phyloP scores from a whole-genome alignment of 768 basidiomycete genomes.

The Pleurotus giganteus region DNA sequence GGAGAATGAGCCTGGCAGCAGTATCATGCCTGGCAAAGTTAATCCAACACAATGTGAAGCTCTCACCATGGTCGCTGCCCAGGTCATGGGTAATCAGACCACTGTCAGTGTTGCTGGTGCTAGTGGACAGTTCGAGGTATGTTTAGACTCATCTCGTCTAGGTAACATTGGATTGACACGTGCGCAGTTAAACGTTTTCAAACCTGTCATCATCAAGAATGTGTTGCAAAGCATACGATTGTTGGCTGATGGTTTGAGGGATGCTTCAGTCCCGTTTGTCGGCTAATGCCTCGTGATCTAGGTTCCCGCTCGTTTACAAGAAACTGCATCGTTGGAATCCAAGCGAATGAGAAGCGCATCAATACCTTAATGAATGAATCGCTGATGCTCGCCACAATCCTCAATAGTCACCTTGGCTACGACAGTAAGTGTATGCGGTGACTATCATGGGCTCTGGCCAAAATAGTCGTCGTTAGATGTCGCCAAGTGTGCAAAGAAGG shows the following conservation, averaged over 20 bases:
- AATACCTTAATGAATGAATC: constrained; percentile 88
- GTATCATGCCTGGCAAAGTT: constrained; percentile 99
- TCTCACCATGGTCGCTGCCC: constrained; percentile 96
- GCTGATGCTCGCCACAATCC: constrained; percentile 95
- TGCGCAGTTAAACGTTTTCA: constrained; percentile 94
- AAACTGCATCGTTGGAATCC: constrained; percentile 94
- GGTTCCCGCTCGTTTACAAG: constrained; percentile 92
- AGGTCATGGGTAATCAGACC: constrained; percentile 98
- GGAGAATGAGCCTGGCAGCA: constrained; percentile 98
- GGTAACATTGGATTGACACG: neutral
- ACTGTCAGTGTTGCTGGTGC: constrained; percentile 89
- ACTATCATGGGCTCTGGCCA: neutral
- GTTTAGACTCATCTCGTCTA: constrained; percentile 14
- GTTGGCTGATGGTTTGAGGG: constrained; percentile 75
- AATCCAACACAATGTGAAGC: constrained; percentile 99
- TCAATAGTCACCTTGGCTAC: constrained; percentile 95
- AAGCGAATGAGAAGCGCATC: constrained; percentile 95
- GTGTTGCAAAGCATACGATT: constrained; percentile 94
- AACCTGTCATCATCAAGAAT: constrained; percentile 98
- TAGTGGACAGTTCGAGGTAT: constrained; percentile 95
- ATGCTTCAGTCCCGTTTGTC: constrained; percentile 3
- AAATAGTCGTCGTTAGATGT: constrained; percentile 61
- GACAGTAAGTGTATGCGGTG: constrained; percentile 69
- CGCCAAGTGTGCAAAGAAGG: constrained; percentile 98
- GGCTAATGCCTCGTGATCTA: constrained; percentile 24